Evolutionary conservation across 2,329 filamentous ascomycete genomes (phyloP).

Genomic region (Apiospora hydei): DNA sequence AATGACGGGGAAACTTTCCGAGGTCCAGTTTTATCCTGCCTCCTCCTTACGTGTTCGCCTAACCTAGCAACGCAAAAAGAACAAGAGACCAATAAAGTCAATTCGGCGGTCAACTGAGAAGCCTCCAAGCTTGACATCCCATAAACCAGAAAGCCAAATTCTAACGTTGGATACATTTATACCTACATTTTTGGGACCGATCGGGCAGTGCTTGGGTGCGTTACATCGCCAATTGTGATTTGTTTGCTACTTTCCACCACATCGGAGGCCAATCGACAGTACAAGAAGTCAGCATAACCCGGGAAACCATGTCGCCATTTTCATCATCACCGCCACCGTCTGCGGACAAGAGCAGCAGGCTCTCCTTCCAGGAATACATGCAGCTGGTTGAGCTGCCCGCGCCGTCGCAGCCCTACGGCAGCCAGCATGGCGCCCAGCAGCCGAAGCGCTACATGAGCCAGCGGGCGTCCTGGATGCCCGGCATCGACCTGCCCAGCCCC

Average conservation of each 20-base stretch:
- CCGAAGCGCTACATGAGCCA: conserved; percentile 45
- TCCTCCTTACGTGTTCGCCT: not conserved
- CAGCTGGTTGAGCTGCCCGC: conserved; percentile 42
- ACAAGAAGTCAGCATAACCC: not conserved
- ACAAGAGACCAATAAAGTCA: not conserved
- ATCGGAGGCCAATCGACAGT: not conserved
- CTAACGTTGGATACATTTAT: not conserved
- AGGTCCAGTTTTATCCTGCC: not conserved
- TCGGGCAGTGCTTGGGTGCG: not conserved
- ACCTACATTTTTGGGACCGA: not conserved
- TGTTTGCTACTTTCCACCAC: not conserved
- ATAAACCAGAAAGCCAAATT: not conserved
- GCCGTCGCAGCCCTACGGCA: conserved; percentile 29
- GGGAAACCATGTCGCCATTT: not conserved
- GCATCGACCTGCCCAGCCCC: conserved; percentile 37
- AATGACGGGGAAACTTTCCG: not conserved
- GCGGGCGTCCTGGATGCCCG: conserved; percentile 43
- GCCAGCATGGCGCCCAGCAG: not conserved
- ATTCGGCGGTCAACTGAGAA: not conserved
- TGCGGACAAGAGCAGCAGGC: conserved; percentile 31
- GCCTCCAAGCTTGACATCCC: not conserved
- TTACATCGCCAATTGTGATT: not conserved
- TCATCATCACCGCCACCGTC: not conserved
- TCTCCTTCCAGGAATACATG: conserved; percentile 47
- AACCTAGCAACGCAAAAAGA: not conserved